Conservation (phyloP, 1,284 basidiomycete genomes). For the Ganoderma sinense region DNA sequence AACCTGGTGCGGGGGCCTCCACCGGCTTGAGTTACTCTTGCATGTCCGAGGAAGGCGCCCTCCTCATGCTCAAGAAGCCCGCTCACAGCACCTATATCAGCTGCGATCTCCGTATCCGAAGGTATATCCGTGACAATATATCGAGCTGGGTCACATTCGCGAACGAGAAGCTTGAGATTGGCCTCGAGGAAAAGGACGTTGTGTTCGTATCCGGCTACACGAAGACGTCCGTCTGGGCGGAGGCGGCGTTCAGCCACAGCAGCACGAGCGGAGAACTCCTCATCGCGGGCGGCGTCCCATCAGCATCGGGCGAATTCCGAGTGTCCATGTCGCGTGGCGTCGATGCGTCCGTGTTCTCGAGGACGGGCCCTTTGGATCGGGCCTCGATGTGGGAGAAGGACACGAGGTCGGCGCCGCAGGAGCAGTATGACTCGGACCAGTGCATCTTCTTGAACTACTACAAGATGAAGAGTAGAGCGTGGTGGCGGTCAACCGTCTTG, state of each 20-base stretch:
- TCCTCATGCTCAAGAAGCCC: conserved; percentile 14
- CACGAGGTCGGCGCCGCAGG: not conserved
- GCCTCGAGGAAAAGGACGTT: conserved; percentile 23
- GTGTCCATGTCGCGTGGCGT: not conserved
- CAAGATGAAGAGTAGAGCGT: conserved; percentile 11
- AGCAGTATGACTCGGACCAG: conserved; percentile 1
- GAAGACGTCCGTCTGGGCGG: conserved; percentile 28
- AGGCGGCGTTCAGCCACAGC: conserved; percentile 17
- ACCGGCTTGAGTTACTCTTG: conserved; percentile 12
- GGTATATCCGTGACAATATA: conserved; percentile 11
- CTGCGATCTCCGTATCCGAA: not conserved
- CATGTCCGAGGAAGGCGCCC: conserved; percentile 12
- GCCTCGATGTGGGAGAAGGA: not conserved
- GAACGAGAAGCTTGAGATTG: conserved; percentile 9
- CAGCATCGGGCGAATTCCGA: conserved; percentile 5
- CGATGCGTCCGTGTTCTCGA: not conserved
- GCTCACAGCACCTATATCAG: conserved; percentile 5
- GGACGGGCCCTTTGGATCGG: not conserved
- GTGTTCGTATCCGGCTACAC: conserved; percentile 28
- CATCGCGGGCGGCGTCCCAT: conserved; percentile 2
- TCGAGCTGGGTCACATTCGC: conserved; percentile 16
- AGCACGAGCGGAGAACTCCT: conserved; percentile 8
- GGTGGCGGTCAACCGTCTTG: not conserved
- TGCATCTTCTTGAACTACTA: conserved; percentile 19
- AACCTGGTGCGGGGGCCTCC: not conserved